phyloP scores from a whole-genome alignment of 495 filamentous ascomycete species.

The Clavariopsis aquatica region DNA sequence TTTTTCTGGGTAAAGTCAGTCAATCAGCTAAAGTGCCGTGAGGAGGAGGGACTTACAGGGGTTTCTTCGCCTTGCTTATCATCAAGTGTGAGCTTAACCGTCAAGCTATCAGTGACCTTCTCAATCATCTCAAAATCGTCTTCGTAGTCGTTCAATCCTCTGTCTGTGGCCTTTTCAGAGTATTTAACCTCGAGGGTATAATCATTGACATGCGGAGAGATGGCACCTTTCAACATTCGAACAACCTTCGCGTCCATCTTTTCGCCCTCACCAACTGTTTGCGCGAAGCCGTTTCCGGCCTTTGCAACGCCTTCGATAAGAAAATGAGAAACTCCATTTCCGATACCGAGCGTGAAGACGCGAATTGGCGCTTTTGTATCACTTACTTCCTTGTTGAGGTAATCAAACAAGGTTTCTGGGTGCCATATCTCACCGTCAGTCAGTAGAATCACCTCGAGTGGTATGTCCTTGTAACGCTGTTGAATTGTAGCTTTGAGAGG shows the following conservation, averaged over 20 bases:
- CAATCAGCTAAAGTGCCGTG: conserved; percentile 2
- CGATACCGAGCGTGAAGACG: conserved; percentile 69
- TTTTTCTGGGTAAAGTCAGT: conserved; percentile 37
- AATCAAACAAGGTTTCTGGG: conserved; percentile 56
- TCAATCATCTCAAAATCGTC: conserved; percentile 62
- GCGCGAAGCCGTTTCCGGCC: conserved; percentile 67
- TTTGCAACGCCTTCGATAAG: conserved; percentile 68
- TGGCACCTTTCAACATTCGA: conserved; percentile 68
- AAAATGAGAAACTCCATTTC: conserved; percentile 59
- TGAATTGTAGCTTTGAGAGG: conserved; percentile 58
- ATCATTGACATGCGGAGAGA: conserved; percentile 61
- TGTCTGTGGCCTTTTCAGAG: conserved; percentile 39
- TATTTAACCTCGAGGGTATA: conserved; percentile 65
- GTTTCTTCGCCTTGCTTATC: conserved; percentile 19
- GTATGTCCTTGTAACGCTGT: conserved; percentile 52
- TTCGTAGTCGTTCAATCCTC: conserved; percentile 42
- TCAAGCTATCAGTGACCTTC: conserved; percentile 51
- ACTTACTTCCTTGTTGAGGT: conserved; percentile 54
- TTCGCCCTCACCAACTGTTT: conserved; percentile 59
- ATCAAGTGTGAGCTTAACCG: conserved; percentile 31
- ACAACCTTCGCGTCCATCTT: conserved; percentile 65
- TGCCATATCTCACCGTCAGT: conserved; percentile 73
- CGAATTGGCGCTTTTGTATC: conserved; percentile 55
- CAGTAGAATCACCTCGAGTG: conserved; percentile 65
- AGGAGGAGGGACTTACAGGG: conserved; percentile 7